Conservation (phyloP, 352 stramenopile species). For the Sclerospora graminicola region DNA sequence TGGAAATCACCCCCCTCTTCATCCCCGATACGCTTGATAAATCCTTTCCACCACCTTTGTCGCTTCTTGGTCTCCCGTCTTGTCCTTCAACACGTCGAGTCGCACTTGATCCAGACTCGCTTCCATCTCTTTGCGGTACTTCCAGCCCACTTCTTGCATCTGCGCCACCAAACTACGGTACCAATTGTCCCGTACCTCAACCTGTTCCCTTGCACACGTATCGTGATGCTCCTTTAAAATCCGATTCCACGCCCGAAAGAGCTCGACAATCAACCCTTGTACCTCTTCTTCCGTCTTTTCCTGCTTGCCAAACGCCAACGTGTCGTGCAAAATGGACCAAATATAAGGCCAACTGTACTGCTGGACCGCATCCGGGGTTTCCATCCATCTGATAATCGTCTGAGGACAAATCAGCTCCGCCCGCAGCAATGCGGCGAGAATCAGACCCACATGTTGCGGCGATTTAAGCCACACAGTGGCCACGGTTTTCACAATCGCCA, state of each 20-base stretch:
- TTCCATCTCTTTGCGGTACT: slow-evolving; percentile 49
- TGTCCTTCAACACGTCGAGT: neutral
- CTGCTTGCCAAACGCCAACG: slow-evolving; percentile 43
- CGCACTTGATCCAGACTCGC: slow-evolving; percentile 41
- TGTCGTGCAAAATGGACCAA: slow-evolving; percentile 72
- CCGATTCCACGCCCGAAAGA: slow-evolving; percentile 64
- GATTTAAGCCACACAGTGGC: slow-evolving; percentile 73
- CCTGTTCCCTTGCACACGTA: slow-evolving; percentile 59
- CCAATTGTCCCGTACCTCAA: slow-evolving; percentile 75
- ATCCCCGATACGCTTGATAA: no score
- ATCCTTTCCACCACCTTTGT: no score
- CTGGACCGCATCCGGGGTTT: slow-evolving; percentile 68
- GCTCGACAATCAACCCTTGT: slow-evolving; percentile 33
- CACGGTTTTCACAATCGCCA: slow-evolving; percentile 59
- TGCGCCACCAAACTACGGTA: slow-evolving; percentile 59
- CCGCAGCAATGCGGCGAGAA: slow-evolving; percentile 73
- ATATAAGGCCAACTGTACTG: slow-evolving; percentile 86
- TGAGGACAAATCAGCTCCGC: slow-evolving; percentile 47
- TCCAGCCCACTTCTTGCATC: slow-evolving; percentile 54
- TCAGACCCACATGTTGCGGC: slow-evolving; percentile 72
- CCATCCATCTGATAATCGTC: slow-evolving; percentile 76
- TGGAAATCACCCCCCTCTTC: no score
- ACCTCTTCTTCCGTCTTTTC: slow-evolving; percentile 37
- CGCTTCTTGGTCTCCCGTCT: no score
- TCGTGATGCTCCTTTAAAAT: slow-evolving; percentile 70